Conservation (phyloP, 192 early-diverging fungal species). For the Oehlia diaphana region DNA sequence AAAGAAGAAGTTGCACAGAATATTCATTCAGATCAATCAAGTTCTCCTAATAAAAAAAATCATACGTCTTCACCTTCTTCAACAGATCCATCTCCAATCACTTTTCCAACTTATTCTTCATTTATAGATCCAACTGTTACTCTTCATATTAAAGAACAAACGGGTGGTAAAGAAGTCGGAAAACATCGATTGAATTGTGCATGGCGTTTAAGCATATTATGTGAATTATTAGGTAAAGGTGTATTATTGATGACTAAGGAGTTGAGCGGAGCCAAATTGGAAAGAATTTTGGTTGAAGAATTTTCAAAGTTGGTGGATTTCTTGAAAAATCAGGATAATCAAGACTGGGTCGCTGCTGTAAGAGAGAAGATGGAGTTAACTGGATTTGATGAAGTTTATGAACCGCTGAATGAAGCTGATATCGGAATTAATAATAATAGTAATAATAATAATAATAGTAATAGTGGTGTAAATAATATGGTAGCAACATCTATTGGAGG, state of each 20-base stretch:
- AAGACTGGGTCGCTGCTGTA: constrained; percentile 26
- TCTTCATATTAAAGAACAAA: constrained; percentile 30
- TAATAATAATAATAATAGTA: neutral
- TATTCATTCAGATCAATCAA: constrained; percentile 5
- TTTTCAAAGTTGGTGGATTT: constrained; percentile 27
- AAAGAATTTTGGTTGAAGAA: constrained; percentile 31
- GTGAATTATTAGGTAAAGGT: constrained; percentile 39
- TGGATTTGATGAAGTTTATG: constrained; percentile 32
- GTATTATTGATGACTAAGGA: constrained; percentile 50
- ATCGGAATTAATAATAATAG: constrained; percentile 6
- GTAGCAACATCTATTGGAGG: neutral
- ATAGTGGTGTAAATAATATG: neutral
- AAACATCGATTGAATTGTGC: constrained; percentile 31
- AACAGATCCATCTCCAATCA: constrained; percentile 2
- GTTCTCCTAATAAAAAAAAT: constrained; percentile 13
- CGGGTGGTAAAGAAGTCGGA: constrained; percentile 27
- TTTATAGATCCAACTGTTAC: constrained; percentile 32
- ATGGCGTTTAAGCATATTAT: constrained; percentile 27
- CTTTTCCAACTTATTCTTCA: constrained; percentile 30
- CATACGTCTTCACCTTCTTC: constrained; percentile 1
- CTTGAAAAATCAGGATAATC: constrained; percentile 28
- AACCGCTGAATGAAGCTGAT: constrained; percentile 20
- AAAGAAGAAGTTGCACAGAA: constrained; percentile 26
- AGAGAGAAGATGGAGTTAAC: constrained; percentile 22
- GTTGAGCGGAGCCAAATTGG: constrained; percentile 43